Conservation (phyloP, 2,329 filamentous ascomycete species). For the Ascochyta koolunga region DNA sequence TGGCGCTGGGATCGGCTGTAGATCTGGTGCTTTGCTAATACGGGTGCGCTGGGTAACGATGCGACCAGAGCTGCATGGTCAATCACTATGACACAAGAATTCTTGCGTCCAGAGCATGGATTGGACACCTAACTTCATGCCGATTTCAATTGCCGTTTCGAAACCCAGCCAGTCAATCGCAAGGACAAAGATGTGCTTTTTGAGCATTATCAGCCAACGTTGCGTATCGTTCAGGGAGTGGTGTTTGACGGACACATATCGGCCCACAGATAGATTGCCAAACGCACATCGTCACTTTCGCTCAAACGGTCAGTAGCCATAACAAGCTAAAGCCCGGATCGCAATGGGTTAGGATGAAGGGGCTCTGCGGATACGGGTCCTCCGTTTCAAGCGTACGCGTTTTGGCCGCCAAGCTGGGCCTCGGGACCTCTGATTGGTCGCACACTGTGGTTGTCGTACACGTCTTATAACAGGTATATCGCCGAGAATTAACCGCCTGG, state of each 20-base stretch:
- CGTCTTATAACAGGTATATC: slow-evolving; percentile 6
- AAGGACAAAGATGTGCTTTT: slow-evolving; percentile 1
- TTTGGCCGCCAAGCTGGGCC: neutral
- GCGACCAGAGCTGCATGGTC: slow-evolving; percentile 7
- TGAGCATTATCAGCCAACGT: neutral
- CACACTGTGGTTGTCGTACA: neutral
- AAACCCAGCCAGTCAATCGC: slow-evolving; percentile 5
- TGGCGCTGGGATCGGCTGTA: slow-evolving; percentile 10
- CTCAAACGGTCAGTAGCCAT: slow-evolving; percentile 1
- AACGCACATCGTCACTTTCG: slow-evolving; percentile 5
- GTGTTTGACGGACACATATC: slow-evolving; percentile 1
- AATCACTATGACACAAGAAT: slow-evolving; percentile 12
- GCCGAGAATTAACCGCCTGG: neutral
- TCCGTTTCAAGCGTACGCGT: slow-evolving; percentile 16
- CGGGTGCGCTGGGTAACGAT: slow-evolving; percentile 8
- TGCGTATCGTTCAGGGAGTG: neutral
- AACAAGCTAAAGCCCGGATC: slow-evolving; percentile 6
- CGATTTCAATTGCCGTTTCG: slow-evolving; percentile 21
- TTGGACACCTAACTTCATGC: slow-evolving; percentile 7
- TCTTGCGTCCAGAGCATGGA: slow-evolving; percentile 1
- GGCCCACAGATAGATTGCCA: slow-evolving; percentile 9
- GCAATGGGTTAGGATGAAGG: slow-evolving; percentile 5
- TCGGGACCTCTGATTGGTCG: slow-evolving; percentile 7
- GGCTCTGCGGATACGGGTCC: slow-evolving; percentile 4
- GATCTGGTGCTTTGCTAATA: slow-evolving; percentile 7